Percentiles rank a stretch among this genome's conserved stretches.
These are phyloP conservation scores for Penicillium lividum DNA, from an alignment of 495 filamentous ascomycete genomes.

Conservation along the genomic window DNA sequence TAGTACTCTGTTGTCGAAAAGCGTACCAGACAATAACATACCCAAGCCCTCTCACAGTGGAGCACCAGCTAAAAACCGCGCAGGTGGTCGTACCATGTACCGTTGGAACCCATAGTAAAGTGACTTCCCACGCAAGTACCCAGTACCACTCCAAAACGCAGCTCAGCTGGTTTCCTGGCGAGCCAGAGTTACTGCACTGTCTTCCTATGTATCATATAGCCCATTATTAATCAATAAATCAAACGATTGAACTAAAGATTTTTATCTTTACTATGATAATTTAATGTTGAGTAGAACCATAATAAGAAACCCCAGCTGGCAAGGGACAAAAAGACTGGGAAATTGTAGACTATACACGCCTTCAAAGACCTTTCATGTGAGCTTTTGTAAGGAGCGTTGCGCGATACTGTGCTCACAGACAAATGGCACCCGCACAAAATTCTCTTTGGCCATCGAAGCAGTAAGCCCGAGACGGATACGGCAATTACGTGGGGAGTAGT, in stretches of 20 bases:
- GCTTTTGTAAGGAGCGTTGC: conserved; percentile 5
- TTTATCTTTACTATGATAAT: background rate
- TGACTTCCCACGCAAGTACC: conserved; percentile 15
- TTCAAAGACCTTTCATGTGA: background rate
- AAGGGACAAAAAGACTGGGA: background rate
- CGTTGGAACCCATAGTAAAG: conserved; percentile 20
- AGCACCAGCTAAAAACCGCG: conserved; percentile 27
- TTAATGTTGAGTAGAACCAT: no score
- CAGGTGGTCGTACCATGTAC: conserved; percentile 27
- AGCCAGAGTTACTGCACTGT: background rate
- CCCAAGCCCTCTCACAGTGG: conserved; percentile 21
- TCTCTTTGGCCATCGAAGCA: conserved; percentile 10
- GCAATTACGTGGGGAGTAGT: conserved; percentile 8
- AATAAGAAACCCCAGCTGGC: no score
- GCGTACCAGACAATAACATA: conserved; percentile 20
- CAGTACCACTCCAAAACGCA: conserved; percentile 15
- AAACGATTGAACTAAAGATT: background rate
- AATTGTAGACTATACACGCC: background rate
- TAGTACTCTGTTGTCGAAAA: background rate
- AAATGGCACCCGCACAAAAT: conserved; percentile 9
- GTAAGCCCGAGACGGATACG: conserved; percentile 15
- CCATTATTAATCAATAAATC: background rate
- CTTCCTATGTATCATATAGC: background rate
- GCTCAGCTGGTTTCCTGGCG: background rate
- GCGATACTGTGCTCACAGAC: conserved; percentile 3